A percentile compares a stretch with the other conserved stretches of the same genome.
Evolutionary conservation across 2,329 filamentous ascomycete species (phyloP).

Genomic region (Westerdykella aurantiaca): DNA sequence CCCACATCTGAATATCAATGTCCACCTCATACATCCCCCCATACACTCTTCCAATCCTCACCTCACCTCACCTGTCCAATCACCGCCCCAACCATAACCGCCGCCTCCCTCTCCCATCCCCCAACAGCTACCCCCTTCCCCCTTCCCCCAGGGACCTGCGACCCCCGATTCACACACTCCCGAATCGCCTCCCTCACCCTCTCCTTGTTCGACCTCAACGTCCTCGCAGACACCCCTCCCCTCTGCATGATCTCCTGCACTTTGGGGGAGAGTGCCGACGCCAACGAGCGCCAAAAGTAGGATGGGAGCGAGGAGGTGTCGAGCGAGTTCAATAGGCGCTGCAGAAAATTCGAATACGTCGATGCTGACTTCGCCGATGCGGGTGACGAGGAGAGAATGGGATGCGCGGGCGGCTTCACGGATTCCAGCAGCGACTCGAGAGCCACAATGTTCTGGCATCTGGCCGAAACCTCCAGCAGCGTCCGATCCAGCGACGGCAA

Average conservation of each 20-base stretch:
- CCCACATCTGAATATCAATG: too few relatives aligned
- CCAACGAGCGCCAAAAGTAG: slow-evolving; percentile 90
- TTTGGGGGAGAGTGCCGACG: slow-evolving; percentile 65
- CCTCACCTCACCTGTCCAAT: slow-evolving; percentile 44
- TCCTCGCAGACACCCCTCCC: slow-evolving; percentile 78
- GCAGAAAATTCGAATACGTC: slow-evolving; percentile 53
- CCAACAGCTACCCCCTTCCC: slow-evolving; percentile 44
- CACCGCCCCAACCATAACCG: slow-evolving; percentile 88
- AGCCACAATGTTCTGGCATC: slow-evolving; percentile 88
- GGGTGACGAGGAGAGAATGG: slow-evolving; percentile 49
- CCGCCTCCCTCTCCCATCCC: slow-evolving; percentile 83
- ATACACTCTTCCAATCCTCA: too few relatives aligned
- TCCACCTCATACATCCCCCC: too few relatives aligned
- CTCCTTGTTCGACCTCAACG: slow-evolving; percentile 68
- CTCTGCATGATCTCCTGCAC: slow-evolving; percentile 80
- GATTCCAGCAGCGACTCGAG: slow-evolving; percentile 70
- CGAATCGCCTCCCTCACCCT: slow-evolving; percentile 70
- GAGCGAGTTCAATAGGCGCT: slow-evolving; percentile 67
- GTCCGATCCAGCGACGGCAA: slow-evolving; percentile 78
- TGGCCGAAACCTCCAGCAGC: slow-evolving; percentile 70
- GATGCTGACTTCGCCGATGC: slow-evolving; percentile 28
- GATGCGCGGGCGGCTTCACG: slow-evolving; percentile 63
- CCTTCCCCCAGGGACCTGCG: slow-evolving; percentile 56
- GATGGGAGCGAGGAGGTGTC: slow-evolving; percentile 83
- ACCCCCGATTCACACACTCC: slow-evolving; percentile 76